These are phyloP conservation scores for Elsinoe australis DNA, from an alignment of 2,329 filamentous ascomycete species.

Conservation along the genomic window DNA sequence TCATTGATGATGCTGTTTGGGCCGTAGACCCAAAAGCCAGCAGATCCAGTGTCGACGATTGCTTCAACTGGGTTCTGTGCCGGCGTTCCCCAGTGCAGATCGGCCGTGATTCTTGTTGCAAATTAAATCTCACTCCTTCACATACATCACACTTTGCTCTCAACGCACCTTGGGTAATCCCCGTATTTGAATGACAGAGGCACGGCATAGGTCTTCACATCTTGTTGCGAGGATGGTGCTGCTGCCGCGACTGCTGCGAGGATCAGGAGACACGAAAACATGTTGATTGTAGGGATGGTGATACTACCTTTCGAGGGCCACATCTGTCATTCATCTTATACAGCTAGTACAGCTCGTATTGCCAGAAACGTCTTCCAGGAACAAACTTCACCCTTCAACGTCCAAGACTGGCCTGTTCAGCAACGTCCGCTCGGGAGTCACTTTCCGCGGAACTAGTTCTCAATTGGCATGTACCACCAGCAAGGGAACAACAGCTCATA, in stretches of 20 bases:
- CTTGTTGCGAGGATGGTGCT: background rate
- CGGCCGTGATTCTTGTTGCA: constrained; percentile 13
- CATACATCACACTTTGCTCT: background rate
- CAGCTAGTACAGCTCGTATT: too few relatives aligned
- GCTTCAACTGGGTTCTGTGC: constrained; percentile 15
- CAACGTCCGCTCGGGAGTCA: too few relatives aligned
- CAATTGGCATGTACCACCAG: too few relatives aligned
- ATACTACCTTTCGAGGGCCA: too few relatives aligned
- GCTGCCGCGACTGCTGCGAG: background rate
- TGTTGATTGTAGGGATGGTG: too few relatives aligned
- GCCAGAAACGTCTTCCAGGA: too few relatives aligned
- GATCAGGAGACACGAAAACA: too few relatives aligned
- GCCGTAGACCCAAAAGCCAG: constrained; percentile 20
- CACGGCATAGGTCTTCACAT: constrained; percentile 4
- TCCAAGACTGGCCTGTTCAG: too few relatives aligned
- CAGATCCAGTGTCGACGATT: constrained; percentile 18
- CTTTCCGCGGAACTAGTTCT: too few relatives aligned
- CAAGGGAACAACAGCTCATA: too few relatives aligned
- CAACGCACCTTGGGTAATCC: constrained; percentile 16
- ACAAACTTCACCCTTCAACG: too few relatives aligned
- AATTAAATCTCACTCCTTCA: background rate
- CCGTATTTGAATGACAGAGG: constrained; percentile 17
- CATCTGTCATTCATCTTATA: too few relatives aligned
- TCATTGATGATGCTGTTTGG: constrained; percentile 20
- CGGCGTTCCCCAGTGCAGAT: constrained; percentile 18